Conservation (phyloP, 768 basidiomycete genomes). For the Mycena kentingensis region DNA sequence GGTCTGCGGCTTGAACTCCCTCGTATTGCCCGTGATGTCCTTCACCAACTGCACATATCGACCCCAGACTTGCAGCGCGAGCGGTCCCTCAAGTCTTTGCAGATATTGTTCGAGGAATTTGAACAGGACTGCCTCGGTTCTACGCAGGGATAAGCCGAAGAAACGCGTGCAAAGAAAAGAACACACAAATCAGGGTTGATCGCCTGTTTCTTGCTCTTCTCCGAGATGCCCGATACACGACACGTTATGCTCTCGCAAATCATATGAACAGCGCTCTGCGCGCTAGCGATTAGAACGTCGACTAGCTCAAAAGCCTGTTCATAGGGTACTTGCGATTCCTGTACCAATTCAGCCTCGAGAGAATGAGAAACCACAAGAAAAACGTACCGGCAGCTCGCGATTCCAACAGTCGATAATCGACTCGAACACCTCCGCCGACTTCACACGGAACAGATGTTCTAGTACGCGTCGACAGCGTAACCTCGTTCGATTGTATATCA, state of each 20-base stretch:
- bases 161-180: slow-evolving; percentile 1
- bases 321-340: slow-evolving; percentile 42
- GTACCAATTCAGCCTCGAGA: slow-evolving; percentile 14
- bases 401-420: slow-evolving; percentile 84
- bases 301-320: slow-evolving; percentile 77
- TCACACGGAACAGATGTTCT: slow-evolving; percentile 82
- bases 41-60: slow-evolving; percentile 76
- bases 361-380: not conserved
- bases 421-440: slow-evolving; percentile 81
- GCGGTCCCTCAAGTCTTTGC: slow-evolving; percentile 79
- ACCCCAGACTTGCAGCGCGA: slow-evolving; percentile 91
- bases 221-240: slow-evolving; percentile 57
- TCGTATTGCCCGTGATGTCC: slow-evolving; percentile 66
- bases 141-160: slow-evolving; percentile 35
- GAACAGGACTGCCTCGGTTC: slow-evolving; percentile 73
- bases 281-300: slow-evolving; percentile 79
- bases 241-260: slow-evolving; percentile 78
- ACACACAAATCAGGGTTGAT: slow-evolving; percentile 71
- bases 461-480: slow-evolving; percentile 75
- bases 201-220: slow-evolving; percentile 60
- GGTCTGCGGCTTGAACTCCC: slow-evolving; percentile 70
- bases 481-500: slow-evolving; percentile 69
- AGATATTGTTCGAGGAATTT: slow-evolving; percentile 89
- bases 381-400: slow-evolving; percentile 50
- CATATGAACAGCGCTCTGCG: slow-evolving; percentile 86